These are phyloP conservation scores for Umbilicus rupestris DNA, from an alignment of 164 flowering plant genomes.

Conservation along the genomic window DNA sequence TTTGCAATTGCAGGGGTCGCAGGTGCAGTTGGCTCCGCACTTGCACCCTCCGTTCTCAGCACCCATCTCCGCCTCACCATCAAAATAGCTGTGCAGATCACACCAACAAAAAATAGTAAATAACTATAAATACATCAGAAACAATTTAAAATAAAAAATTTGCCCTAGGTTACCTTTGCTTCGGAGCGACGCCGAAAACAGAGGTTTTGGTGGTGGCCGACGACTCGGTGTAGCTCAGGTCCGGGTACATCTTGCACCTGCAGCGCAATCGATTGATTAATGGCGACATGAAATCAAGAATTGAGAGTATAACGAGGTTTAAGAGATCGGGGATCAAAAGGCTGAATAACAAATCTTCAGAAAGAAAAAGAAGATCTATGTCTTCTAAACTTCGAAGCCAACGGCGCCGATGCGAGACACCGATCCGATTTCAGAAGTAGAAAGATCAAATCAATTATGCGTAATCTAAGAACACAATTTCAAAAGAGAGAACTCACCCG, in stretches of 20 bases:
- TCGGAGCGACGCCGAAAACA: conserved; percentile 5
- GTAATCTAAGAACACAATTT: too few relatives aligned
- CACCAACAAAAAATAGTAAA: not conserved
- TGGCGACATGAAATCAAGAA: too few relatives aligned
- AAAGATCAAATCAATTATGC: not conserved
- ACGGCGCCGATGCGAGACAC: too few relatives aligned
- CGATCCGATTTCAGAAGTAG: too few relatives aligned
- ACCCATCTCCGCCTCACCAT: conserved; percentile 6
- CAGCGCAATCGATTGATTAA: not conserved
- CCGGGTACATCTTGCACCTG: conserved; percentile 22
- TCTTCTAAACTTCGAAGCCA: too few relatives aligned
- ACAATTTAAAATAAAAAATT: not conserved
- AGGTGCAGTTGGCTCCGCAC: conserved; percentile 18
- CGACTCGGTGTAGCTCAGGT: conserved; percentile 13
- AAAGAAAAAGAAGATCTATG: not conserved
- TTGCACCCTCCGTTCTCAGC: conserved; percentile 14
- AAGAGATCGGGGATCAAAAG: not conserved
- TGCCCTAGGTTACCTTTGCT: not conserved
- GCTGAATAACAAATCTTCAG: too few relatives aligned
- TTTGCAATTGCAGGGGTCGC: conserved; percentile 17
- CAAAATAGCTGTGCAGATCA: not conserved
- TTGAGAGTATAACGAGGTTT: too few relatives aligned
- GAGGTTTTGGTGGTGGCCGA: conserved; percentile 1
- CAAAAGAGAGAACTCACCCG: not conserved
- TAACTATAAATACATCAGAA: not conserved